Conservation (phyloP, 1,284 basidiomycete genomes). For the Phylloporus gajari region DNA sequence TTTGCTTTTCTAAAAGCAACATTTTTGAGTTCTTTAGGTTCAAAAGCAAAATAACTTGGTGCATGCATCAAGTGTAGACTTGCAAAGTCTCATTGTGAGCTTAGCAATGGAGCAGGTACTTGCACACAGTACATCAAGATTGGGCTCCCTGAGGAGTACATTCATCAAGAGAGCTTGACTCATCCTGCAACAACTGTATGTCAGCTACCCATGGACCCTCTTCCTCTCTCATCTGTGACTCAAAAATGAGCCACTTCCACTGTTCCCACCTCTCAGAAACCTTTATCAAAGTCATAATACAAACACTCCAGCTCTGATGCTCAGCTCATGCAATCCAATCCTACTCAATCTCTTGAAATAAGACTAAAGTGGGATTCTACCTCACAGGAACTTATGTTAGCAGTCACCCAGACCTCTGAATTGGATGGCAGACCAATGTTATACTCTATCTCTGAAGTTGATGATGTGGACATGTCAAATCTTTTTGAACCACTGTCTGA, state of each 20-base stretch:
- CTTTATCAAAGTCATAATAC: not conserved
- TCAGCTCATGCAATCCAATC: not conserved
- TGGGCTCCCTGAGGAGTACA: not conserved
- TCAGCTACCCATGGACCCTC: too few relatives aligned
- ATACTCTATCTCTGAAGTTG: not conserved
- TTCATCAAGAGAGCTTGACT: slow-evolving; percentile 7
- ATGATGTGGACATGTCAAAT: not conserved
- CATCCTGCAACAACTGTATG: not conserved
- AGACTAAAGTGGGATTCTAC: not conserved
- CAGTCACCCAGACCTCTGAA: not conserved
- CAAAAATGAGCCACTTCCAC: too few relatives aligned
- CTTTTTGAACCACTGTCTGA: not conserved
- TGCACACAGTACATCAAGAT: slow-evolving; percentile 9
- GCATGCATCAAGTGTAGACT: slow-evolving; percentile 9
- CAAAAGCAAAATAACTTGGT: slow-evolving; percentile 4
- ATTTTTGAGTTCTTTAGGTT: not conserved
- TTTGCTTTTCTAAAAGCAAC: not conserved
- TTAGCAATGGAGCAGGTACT: slow-evolving; percentile 4
- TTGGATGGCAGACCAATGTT: not conserved
- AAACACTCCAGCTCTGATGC: not conserved
- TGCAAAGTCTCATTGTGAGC: slow-evolving; percentile 13
- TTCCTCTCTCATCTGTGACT: too few relatives aligned
- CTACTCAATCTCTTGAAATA: not conserved
- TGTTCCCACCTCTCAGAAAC: not conserved
- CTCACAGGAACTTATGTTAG: not conserved